Evolutionary conservation across 2,329 filamentous ascomycete genomes (phyloP).

Genomic region (Knufia fluminis): DNA sequence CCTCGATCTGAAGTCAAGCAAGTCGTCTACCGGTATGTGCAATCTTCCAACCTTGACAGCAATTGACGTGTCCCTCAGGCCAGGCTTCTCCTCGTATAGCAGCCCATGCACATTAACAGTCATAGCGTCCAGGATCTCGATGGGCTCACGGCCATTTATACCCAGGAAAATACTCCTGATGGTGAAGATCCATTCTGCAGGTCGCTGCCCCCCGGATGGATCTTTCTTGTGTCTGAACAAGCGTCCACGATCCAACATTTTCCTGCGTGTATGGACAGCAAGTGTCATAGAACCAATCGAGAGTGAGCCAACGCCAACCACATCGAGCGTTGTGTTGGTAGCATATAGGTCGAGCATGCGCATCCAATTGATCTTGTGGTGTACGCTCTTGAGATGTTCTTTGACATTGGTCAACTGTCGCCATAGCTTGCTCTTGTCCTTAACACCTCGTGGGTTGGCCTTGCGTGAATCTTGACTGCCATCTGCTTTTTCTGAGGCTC

Average conservation of each 20-base stretch:
- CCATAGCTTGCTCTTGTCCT: conserved; percentile 60
- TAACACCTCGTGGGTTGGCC: conserved; percentile 20
- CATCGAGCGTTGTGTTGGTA: conserved; percentile 64
- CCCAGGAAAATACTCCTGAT: conserved; percentile 82
- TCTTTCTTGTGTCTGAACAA: conserved; percentile 74
- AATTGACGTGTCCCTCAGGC: conserved; percentile 80
- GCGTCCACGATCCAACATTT: conserved; percentile 82
- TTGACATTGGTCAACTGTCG: conserved; percentile 67
- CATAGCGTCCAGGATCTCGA: conserved; percentile 80
- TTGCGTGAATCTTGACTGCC: conserved; percentile 17
- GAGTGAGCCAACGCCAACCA: conserved; percentile 73
- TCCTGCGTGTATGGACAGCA: conserved; percentile 80
- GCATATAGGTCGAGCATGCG: conserved; percentile 82
- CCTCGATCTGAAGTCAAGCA: conserved; percentile 49
- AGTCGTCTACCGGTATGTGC: conserved; percentile 82
- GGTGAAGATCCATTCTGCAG: conserved; percentile 90
- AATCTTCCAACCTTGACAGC: conserved; percentile 84
- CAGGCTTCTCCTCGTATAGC: conserved; percentile 74
- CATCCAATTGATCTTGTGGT: conserved; percentile 80
- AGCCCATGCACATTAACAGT: conserved; percentile 87
- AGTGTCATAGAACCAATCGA: conserved; percentile 77
- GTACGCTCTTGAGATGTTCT: conserved; percentile 75
- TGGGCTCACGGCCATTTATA: conserved; percentile 70
- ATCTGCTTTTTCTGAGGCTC: not conserved
- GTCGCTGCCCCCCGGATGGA: conserved; percentile 53